Percentiles rank a stretch among this genome's conserved stretches.
These are phyloP conservation scores for Papiliotrema flavescens DNA, from an alignment of 1,284 basidiomycete species.

Conservation along the genomic window DNA sequence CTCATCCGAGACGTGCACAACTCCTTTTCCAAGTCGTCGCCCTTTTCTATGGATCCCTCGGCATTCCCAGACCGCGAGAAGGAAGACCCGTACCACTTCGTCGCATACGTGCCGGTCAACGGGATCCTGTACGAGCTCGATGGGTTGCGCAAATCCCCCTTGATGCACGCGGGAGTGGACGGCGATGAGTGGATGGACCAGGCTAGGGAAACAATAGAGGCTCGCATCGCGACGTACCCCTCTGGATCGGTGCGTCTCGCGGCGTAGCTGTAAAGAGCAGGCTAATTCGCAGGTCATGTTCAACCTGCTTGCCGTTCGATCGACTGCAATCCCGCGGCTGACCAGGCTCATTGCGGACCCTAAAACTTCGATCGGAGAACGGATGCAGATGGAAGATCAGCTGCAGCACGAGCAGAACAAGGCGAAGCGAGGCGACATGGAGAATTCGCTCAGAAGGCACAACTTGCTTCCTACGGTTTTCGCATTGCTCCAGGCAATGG, in stretches of 20 bases:
- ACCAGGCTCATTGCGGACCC: slow-evolving; percentile 58
- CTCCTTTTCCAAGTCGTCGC: slow-evolving; percentile 70
- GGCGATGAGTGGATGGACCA: slow-evolving; percentile 76
- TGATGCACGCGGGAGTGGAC: slow-evolving; percentile 66
- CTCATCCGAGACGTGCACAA: slow-evolving; percentile 82
- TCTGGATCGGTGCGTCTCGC: slow-evolving; percentile 63
- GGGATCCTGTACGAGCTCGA: slow-evolving; percentile 86
- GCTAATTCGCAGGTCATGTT: slow-evolving; percentile 67
- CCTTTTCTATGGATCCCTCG: slow-evolving; percentile 71
- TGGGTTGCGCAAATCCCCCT: slow-evolving; percentile 70
- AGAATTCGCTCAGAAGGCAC: slow-evolving; percentile 59
- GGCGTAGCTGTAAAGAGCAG: neutral
- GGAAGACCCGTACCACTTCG: slow-evolving; percentile 91
- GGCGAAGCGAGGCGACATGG: slow-evolving; percentile 62
- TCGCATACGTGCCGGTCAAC: slow-evolving; percentile 78
- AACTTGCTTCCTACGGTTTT: slow-evolving; percentile 39
- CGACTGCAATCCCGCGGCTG: slow-evolving; percentile 69
- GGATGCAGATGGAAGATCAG: slow-evolving; percentile 55
- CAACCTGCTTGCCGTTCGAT: slow-evolving; percentile 77
- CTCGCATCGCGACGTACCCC: slow-evolving; percentile 81
- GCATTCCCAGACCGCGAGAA: slow-evolving; percentile 56
- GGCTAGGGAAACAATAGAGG: slow-evolving; percentile 78
- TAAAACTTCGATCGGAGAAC: slow-evolving; percentile 52
- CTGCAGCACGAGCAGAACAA: slow-evolving; percentile 74
- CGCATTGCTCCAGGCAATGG: slow-evolving; percentile 38